Evolutionary conservation across 139 green algal species (phyloP), one percentile per base, ranked within the genome.

Genomic region (Chlamydomonas urium): DNA sequence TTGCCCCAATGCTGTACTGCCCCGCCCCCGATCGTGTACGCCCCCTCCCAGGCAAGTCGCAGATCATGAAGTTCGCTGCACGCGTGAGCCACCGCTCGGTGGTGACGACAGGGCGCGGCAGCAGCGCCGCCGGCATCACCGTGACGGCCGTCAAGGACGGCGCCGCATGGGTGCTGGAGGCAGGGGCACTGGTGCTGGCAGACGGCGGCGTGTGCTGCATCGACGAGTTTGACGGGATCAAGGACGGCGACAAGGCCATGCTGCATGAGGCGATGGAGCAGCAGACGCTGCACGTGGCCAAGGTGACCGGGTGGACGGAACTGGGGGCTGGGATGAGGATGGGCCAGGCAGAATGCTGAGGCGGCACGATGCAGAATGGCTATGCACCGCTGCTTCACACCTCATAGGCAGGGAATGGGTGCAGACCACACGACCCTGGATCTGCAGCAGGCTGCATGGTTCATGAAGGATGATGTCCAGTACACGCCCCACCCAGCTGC

Each of bases 241-340:
- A 61, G 28, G 83, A 94, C 69, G 63, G 65, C 1, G 94, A 97
- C 72, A 85, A 87, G 4, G 86, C 84, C 2, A 87, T 87, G 50
- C 84, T 98, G 5, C 93, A 97, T 47, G 93, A 98, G 76, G 93
- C 90, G 17, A 96, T 98, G 93, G 93, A 98, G 86, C 93, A 98
- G 77, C 93, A 98, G 79, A 97, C 88, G 0, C 73, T 96, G 50
- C 88, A 87, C 61, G 81, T 98, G 26, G 93, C 93, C 38, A 97
- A 98, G 83, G 89, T 84, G 69, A 29, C 65, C n/a, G 4, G 26
- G 28, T 29, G 4, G 21, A 56, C n/a, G n/a, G n/a, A n/a, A n/a
- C n/a, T n/a, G n/a, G n/a, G n/a, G n/a, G n/a, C n/a, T n/a, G n/a
- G n/a, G n/a, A n/a, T n/a, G n/a, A n/a, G n/a, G n/a, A n/a, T n/a